Percentiles rank a stretch among this genome's conserved stretches.
These are phyloP conservation scores for Berberis vulgaris DNA, from an alignment of 164 flowering plant species.

Conservation along the genomic window DNA sequence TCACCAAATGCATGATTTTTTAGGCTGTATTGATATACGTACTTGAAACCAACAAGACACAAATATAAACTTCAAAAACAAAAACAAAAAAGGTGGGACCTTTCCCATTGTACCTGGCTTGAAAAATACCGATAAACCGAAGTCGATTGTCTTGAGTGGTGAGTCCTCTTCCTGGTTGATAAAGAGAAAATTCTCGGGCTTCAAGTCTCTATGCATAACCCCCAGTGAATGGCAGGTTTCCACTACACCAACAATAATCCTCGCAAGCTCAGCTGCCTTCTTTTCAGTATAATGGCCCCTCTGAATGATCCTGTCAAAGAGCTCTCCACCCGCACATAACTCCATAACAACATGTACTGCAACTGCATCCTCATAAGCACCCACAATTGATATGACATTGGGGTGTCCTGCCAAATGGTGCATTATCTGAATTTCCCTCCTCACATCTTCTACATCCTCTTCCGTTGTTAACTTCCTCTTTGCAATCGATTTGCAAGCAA, in stretches of 20 bases:
- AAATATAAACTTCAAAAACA: not conserved
- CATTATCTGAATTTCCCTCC: conserved; percentile 36
- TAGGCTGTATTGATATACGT: no score
- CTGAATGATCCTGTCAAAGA: conserved; percentile 30
- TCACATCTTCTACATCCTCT: conserved; percentile 30
- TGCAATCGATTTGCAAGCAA: conserved; percentile 29
- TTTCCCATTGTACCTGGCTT: conserved; percentile 19
- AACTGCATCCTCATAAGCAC: conserved; percentile 27
- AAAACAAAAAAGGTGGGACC: not conserved
- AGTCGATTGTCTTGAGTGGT: conserved; percentile 30
- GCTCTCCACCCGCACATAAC: conserved; percentile 31
- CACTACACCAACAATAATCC: conserved; percentile 21
- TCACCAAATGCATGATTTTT: no score
- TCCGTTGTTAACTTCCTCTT: conserved; percentile 25
- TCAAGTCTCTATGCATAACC: conserved; percentile 30
- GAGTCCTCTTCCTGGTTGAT: conserved; percentile 23
- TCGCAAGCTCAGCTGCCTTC: conserved; percentile 24
- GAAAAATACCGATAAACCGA: conserved; percentile 31
- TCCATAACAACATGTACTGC: conserved; percentile 33
- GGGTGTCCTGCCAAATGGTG: conserved; percentile 29
- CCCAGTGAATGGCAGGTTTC: conserved; percentile 34
- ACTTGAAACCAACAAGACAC: not conserved
- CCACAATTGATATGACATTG: conserved; percentile 23
- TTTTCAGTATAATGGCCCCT: conserved; percentile 30
- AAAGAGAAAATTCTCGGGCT: conserved; percentile 36